Evolutionary conservation across 768 basidiomycete genomes (phyloP), one percentile per base, ranked within the genome.

Genomic region (Rhizopogon salebrosus): DNA sequence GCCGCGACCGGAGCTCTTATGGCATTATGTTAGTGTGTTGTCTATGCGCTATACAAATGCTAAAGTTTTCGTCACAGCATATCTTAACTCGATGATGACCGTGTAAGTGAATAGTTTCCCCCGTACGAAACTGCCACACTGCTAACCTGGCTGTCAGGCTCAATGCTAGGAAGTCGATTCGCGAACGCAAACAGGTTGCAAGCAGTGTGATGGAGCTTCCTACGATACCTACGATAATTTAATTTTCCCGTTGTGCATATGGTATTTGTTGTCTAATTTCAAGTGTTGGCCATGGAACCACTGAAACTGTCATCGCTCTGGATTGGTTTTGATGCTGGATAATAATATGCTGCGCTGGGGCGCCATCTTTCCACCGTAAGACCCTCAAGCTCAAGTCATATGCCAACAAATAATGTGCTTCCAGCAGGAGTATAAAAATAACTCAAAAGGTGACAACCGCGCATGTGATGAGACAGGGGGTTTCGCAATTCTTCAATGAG

Each of bases 81-180:
- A 62, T 14, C 9, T 41, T 20, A 67, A 64, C 26, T 65, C 63
- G n/a, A 60, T 62, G 57, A 38, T 66, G 8, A 38, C 58, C 13
- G 60, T 65, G 64, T 65, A 42, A 55, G 64, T 26, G 6, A 26
- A 22, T n/a, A 10, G n/a, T n/a, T n/a, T n/a, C n/a, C n/a, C n/a
- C n/a, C n/a, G n/a, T 18, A 8, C 8, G 9, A 27, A 20, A 11
- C 13, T 2, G 31, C 27, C 31, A 20, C 29, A 31, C 20, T 9
- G 7, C 11, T 14, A 18, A 18, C 8, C 31, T 29, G 20, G 18
- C 31, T 27, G 14, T 6, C 27, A 54, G 54, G 24, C 50, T 54
- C 18, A 54, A 54, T 24, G 50, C 50, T 22, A 41, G 54, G 34
- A 54, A 55, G 46, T 9, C 40, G 9, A 61, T 61, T 22, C 64